Evolutionary conservation across 176 grass and related monocot genomes (phyloP).

Genomic region (Sorghum bicolor): Sorghum_bicolor_NCBIv3 NC_012877.2:52178501-52179000

Average conservation of each 20-base stretch:
- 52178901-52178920: background rate
- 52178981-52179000: slow-evolving; percentile 79
- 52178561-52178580: slow-evolving; percentile 65
- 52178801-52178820: background rate
- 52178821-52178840: background rate
- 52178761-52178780: background rate
- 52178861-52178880: background rate
- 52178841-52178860: background rate
- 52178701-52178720: slow-evolving; percentile 6
- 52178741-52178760: background rate
- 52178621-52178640: slow-evolving; percentile 54
- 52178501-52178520: slow-evolving; percentile 82
- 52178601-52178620: slow-evolving; percentile 68
- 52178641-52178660: slow-evolving; percentile 82
- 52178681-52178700: slow-evolving; percentile 88
- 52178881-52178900: background rate
- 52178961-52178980: slow-evolving; percentile 89
- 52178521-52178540: slow-evolving; percentile 69
- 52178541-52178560: slow-evolving; percentile 70
- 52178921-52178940: background rate
- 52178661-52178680: slow-evolving; percentile 97
- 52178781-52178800: background rate
- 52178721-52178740: background rate
- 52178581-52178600: slow-evolving; percentile 60
- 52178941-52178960: slow-evolving; percentile 5